phyloP scores from a whole-genome alignment of 2,329 filamentous ascomycete species.

The Aspergillus glaucus region DNA sequence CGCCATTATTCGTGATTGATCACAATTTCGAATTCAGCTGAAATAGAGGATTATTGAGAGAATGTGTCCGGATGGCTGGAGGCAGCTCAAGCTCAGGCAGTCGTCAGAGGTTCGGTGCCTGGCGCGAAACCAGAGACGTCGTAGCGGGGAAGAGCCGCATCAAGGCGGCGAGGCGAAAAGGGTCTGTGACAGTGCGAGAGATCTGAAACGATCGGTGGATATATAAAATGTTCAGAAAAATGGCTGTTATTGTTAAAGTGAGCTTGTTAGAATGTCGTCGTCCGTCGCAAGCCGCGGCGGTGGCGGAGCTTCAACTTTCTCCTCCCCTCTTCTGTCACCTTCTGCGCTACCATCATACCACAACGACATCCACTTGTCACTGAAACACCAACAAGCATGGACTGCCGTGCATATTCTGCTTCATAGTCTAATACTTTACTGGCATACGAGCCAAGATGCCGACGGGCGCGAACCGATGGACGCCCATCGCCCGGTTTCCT shows the following conservation, averaged over 20 bases:
- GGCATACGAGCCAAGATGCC: constrained; percentile 1
- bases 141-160: constrained; percentile 15
- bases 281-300: no score
- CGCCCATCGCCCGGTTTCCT: constrained; percentile 15
- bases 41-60: not conserved
- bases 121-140: constrained; percentile 11
- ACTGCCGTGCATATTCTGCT: not conserved
- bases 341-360: no score
- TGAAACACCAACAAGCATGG: no score
- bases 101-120: constrained; percentile 7
- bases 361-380: no score
- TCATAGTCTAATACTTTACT: not conserved
- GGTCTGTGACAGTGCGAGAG: no score
- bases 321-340: no score
- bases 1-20: constrained; percentile 18
- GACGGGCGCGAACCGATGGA: constrained; percentile 10
- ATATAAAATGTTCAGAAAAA: not conserved
- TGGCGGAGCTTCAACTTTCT: no score
- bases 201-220: no score
- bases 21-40: not conserved
- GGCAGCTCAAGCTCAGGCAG: no score
- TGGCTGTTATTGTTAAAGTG: not conserved
- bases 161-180: constrained; percentile 11
- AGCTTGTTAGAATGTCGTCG: no score
- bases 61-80: no score